A percentile compares a stretch with the other conserved stretches of the same genome.
These are phyloP conservation scores for Saitozyma sp. DNA, from an alignment of 768 basidiomycete species.

Conservation along the genomic window DNA sequence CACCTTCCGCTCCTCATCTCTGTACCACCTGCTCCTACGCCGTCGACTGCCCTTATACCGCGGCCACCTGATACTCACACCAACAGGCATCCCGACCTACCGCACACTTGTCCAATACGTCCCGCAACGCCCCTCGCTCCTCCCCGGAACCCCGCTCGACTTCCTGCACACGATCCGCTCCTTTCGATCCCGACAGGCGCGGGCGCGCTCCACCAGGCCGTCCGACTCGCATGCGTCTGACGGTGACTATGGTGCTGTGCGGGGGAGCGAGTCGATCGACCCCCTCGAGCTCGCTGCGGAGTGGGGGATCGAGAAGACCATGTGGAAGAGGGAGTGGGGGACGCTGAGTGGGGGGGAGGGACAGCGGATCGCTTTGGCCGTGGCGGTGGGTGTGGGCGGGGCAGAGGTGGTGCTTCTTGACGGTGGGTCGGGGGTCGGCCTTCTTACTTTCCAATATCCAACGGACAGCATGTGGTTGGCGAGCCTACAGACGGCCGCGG, in stretches of 20 bases:
- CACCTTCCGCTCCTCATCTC: neutral
- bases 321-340: slow-evolving; percentile 80
- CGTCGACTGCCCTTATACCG: neutral
- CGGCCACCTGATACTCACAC: no score
- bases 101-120: slow-evolving; percentile 80
- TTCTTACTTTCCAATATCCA: neutral
- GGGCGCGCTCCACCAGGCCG: slow-evolving; percentile 35
- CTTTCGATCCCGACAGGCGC: slow-evolving; percentile 55
- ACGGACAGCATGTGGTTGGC: neutral
- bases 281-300: slow-evolving; percentile 61
- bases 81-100: slow-evolving; percentile 69
- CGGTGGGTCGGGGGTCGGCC: slow-evolving; percentile 42
- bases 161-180: slow-evolving; percentile 64
- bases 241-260: neutral
- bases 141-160: slow-evolving; percentile 74
- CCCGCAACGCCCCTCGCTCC: slow-evolving; percentile 82
- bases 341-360: slow-evolving; percentile 82
- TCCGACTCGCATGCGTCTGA: neutral
- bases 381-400: slow-evolving; percentile 68
- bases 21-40: neutral
- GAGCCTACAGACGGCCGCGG: neutral
- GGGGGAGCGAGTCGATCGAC: slow-evolving; percentile 10
- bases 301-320: slow-evolving; percentile 67
- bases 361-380: slow-evolving; percentile 77
- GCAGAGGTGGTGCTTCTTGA: slow-evolving; percentile 70